Percentiles rank a stretch among this genome's conserved stretches.
Evolutionary conservation across 1,284 basidiomycete species (phyloP).

Genomic region (Gomphus bonarii): DNA sequence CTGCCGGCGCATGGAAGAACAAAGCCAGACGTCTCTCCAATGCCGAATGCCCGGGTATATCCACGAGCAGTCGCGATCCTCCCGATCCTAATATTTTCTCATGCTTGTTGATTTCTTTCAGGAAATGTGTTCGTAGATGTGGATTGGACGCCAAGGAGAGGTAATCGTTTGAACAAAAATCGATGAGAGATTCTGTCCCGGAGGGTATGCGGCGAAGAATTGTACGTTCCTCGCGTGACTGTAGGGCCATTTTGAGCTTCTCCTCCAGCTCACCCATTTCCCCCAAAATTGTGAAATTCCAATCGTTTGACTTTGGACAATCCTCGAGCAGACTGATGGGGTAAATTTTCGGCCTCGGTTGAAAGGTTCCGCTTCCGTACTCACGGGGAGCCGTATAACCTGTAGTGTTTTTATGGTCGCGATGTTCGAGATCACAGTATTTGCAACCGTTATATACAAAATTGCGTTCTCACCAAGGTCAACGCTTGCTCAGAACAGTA

Average conservation of each 20-base stretch:
- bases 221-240: slow-evolving; percentile 49
- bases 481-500: too few relatives aligned
- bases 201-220: slow-evolving; percentile 51
- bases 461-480: too few relatives aligned
- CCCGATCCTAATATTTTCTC: slow-evolving; percentile 78
- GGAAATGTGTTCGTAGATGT: slow-evolving; percentile 45
- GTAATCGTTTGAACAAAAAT: slow-evolving; percentile 93
- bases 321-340: neutral
- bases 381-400: too few relatives aligned
- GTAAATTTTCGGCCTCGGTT: neutral
- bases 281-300: neutral
- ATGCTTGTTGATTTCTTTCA: slow-evolving; percentile 39
- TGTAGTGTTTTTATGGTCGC: too few relatives aligned
- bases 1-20: slow-evolving; percentile 59
- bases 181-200: slow-evolving; percentile 25
- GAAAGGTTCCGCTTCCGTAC: neutral
- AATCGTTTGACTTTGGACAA: neutral
- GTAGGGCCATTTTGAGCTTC: slow-evolving; percentile 38
- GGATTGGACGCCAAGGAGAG: slow-evolving; percentile 69
- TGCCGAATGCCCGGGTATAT: slow-evolving; percentile 53
- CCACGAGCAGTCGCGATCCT: slow-evolving; percentile 85
- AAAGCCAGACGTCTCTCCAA: slow-evolving; percentile 58
- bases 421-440: too few relatives aligned
- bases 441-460: too few relatives aligned
- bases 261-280: slow-evolving; percentile 14